phyloP scores from a whole-genome alignment of 106 monocot species.

The Acorus gramineus region DNA sequence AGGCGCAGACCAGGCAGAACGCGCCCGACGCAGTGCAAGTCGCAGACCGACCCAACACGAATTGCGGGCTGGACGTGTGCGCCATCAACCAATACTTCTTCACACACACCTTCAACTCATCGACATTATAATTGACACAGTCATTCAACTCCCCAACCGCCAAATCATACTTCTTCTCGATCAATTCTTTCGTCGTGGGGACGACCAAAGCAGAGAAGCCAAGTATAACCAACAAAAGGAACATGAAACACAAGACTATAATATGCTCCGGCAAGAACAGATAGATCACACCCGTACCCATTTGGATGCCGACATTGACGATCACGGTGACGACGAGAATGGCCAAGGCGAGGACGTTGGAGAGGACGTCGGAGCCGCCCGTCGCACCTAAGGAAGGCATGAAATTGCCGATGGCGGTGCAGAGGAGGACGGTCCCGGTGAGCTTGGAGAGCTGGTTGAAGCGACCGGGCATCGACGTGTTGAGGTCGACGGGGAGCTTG shows the following conservation, averaged over 20 bases:
- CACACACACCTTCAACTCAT: conserved; percentile 1
- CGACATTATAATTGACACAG: not conserved
- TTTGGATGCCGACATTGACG: conserved; percentile 12
- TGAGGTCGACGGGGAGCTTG: conserved; percentile 16
- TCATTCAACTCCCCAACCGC: no score
- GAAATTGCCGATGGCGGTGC: conserved; percentile 11
- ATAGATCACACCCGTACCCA: conserved; percentile 14
- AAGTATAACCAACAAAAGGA: not conserved
- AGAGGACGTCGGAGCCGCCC: not conserved
- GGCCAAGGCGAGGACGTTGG: conserved; percentile 7
- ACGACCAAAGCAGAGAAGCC: conserved; percentile 7
- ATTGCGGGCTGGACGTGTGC: conserved; percentile 12
- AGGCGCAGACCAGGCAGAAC: conserved; percentile 2
- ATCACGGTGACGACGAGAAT: conserved; percentile 15
- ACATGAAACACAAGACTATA: conserved; percentile 2
- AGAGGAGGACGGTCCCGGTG: conserved; percentile 14
- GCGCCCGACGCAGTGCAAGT: conserved; percentile 14
- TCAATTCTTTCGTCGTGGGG: not conserved
- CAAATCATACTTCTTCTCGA: conserved; percentile 3
- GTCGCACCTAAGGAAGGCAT: conserved; percentile 16
- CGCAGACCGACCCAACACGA: conserved; percentile 6
- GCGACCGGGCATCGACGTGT: conserved; percentile 2
- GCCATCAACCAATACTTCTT: conserved; percentile 12
- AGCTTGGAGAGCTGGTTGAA: conserved; percentile 19
- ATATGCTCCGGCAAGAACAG: conserved; percentile 7